Base-by-base conservation (phyloP, 331 rosid species). In the Quercus lobata region DNA sequence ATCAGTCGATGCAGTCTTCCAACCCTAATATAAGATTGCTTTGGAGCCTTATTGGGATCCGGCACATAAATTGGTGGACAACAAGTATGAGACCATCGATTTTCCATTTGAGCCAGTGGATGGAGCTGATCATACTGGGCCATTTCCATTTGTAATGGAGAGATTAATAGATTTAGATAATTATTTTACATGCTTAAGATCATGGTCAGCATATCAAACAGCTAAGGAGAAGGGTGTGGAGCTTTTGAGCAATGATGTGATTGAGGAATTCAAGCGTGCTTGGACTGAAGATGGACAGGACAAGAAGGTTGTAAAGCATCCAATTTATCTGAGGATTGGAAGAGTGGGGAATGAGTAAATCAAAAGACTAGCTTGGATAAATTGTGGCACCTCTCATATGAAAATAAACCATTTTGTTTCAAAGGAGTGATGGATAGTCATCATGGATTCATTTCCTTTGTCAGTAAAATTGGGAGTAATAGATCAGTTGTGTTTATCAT, bases 131-230 rank as follows among this genome's bases (percentile, higher is more conserved):
- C 81, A 75, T 34, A 94, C 94, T 0, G 97, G 93, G 19, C 96
- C 91, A 0, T 83, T 88, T 27, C 88, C 85, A 80, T 89, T 94
- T 82, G 92, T 49, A 37, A 17, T 84, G 0, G 92, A 94, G 75
- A 80, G 32, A 27, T 6, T 11, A 74, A 89, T 89, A 92, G 70
- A 75, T 54, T 83, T 88, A 22, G 90, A 90, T 46, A 87, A 70
- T 22, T 84, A 80, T 54, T 78, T 91, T 35, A 83, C 80, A 0
- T 94, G 82, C 24, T 2, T 92, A 66, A 87, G 85, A 83, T 91
- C 97, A 1, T 73, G 88, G 86, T 94, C 98, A n/a, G 88, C 97
- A 1, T 94, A 94, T 82, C 97, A 92, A 74, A 86, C 87, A 15
- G 97, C 97, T 0, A 91, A 81, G 82, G 91, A 85, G 4, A 85